Percentiles rank a stretch among this genome's conserved stretches.
phyloP scores from a whole-genome alignment of 2,329 filamentous ascomycete genomes.

The Berkeleyomyces rouxiae region DNA sequence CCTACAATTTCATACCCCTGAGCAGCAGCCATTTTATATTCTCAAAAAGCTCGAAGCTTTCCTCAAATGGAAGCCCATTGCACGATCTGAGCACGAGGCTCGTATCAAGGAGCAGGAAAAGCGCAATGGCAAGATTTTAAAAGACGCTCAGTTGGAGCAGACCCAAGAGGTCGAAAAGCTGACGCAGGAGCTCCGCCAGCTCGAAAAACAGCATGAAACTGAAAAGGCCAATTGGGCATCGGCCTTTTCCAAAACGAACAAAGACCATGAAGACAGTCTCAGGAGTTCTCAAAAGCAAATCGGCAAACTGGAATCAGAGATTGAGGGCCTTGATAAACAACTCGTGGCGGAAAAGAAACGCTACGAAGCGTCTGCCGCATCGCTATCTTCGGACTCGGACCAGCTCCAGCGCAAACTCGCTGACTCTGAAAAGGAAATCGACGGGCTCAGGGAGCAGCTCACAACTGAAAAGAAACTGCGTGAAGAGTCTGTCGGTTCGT shows the following conservation, averaged over 20 bases:
- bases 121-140: neutral
- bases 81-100: neutral
- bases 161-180: neutral
- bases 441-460: neutral
- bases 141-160: neutral
- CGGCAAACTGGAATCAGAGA: neutral
- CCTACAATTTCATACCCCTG: neutral
- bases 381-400: neutral
- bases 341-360: neutral
- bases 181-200: neutral
- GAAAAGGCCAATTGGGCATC: neutral
- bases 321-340: neutral
- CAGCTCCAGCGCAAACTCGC: neutral
- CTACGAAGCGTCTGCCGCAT: neutral
- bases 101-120: neutral
- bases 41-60: neutral
- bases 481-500: neutral
- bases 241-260: no score
- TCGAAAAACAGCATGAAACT: neutral
- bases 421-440: neutral
- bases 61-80: neutral
- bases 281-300: neutral
- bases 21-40: neutral
- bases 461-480: neutral
- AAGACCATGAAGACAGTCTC: no score